Evolutionary conservation across 192 early-diverging fungal genomes (phyloP), one percentile per base, ranked within the genome.

Genomic region (Entomortierella parvispora): DNA sequence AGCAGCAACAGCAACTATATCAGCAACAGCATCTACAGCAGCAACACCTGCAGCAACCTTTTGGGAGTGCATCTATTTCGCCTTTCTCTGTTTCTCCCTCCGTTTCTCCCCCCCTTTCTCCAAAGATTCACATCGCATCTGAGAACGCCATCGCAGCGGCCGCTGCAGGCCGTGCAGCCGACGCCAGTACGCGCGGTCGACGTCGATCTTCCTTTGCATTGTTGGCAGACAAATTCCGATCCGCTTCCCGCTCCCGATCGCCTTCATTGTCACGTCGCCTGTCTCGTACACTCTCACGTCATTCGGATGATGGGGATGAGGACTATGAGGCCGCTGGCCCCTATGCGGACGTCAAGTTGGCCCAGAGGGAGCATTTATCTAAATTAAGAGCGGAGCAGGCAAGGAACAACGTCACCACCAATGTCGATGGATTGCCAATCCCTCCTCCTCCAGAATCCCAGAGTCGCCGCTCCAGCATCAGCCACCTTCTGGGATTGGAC

Each of bases 181-280:
- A 44, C 18, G 52, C 31, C 0, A 0, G 25, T 2, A 29, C 28
- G 0, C 52, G 65, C 2, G 65, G 65, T 10, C 65, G 65, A 7
- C 65, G 64, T 42, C 64, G 65, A 14, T 57, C 53, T 20, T 67
- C 65, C 9, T 37, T 67, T 5, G 65, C 65, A 9, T 15, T 67
- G 22, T 15, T 67, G 11, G 52, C 45, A 15, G 65, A 67, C 46
- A 56, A 57, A 54, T 32, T 67, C 46, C 43, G 44, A 0, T 56
- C 65, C 3, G 44, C 54, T 3, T 67, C 65, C 2, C 65, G 52
- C 3, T 67, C 65, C 32, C 53, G 54, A 2, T 67, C 65, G 1
- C 5, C 65, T 6, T 67, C 65, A 4, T 17, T 67, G 9, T 40
- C 65, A 1, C 45, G 54, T 20, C 65, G 65, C 18, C 44, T 67